Base-by-base conservation (phyloP, 2,329 filamentous ascomycete species). In the Epicoccum nigrum region DNA sequence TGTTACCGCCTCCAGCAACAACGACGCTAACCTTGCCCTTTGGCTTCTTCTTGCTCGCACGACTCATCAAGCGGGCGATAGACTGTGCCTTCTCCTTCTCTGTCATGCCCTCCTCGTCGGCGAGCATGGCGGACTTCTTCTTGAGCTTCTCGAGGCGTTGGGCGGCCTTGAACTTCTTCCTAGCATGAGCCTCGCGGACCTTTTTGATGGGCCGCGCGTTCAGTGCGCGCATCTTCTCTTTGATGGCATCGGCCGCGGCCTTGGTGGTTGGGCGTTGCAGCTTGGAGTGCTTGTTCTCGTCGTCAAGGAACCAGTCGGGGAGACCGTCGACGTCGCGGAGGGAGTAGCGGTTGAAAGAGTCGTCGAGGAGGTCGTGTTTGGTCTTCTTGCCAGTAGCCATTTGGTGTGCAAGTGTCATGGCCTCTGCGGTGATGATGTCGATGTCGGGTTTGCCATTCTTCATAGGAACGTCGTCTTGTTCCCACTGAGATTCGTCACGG, bases 151-250 rank as follows among this genome's bases (percentile, higher is more conserved):
- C 94, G 23, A 99, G 77, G 51, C 85, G 83, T 75, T 95, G 90
- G 0, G 91, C 93, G 7, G 92, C 87, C 83, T 95, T 95, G 76
- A 96, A 88, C 79, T 97, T 97, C 86, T 99, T 99, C 53, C 94
- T 84, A 28, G 92, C 93, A 77, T 95, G 92, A 19, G 94, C 94
- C 76, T 99, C 94, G 63, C 90, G 88, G 25, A 99, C 94, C 81
- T 99, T 99, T 83, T 99, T 99, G 84, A 97, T 97, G 1, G 94
- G 94, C 25, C 94, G 86, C 7, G 93, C 94, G 72, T 99, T 97
- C 64, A 96, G 84, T 0, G 94, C 92, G 25, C 93, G 88, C 69
- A 89, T 72, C 77, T 99, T 99, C 69, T 97, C 93, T 74, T 94
- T 92, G 79, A 99, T 97, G 2, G 94, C 94, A 12, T 85, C 82